Base-by-base conservation (phyloP, 129 eudicot species). In the Deinandra increscens region DNA sequence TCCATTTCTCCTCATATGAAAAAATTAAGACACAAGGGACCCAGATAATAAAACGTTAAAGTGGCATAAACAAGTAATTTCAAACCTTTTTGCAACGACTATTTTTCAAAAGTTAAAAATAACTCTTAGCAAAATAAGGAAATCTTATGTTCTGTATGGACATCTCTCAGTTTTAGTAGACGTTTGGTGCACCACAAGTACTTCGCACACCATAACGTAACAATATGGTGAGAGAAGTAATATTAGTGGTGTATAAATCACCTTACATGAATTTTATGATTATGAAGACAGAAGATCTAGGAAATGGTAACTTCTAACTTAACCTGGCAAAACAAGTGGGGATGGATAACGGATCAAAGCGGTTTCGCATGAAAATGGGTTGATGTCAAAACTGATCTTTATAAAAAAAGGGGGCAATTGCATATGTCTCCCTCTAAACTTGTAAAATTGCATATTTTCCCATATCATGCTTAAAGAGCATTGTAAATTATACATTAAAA, bases 201-300 rank as follows among this genome's bases (percentile, higher is more conserved):
- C 22, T 14, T n/a, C 9, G 4, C 54, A 46, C 22, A 48, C 62
- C 38, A 12, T 15, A 26, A 5, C n/a, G 6, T 54, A 54, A 26
- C 14, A 54, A 54, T 23, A 54, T 54, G 60, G 60, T 54, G 60
- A 19, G 60, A 19, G 60, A 54, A 10, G 34, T 20, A 15, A 54
- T 20, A 54, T 9, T 4, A 20, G 14, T 54, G 60, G 34, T 20
- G n/a, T 11, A 26, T 3, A 26, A 26, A 26, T 26, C 31, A 26
- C 31, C 31, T 26, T 3, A 26, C 3, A 26, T 26, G 31, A 26
- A 26, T 5, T 17, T 14, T 7, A 15, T 50, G 17, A 17, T 50
- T 18, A 1, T 18, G 33, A 19, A 20, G 15, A n/a, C n/a, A n/a
- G n/a, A n/a, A n/a, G n/a, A n/a, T n/a, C n/a, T n/a, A n/a, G n/a